These are phyloP conservation scores for Nitzschia sp. DNA, from an alignment of 108 stramenopile species.

Conservation along the genomic window DNA sequence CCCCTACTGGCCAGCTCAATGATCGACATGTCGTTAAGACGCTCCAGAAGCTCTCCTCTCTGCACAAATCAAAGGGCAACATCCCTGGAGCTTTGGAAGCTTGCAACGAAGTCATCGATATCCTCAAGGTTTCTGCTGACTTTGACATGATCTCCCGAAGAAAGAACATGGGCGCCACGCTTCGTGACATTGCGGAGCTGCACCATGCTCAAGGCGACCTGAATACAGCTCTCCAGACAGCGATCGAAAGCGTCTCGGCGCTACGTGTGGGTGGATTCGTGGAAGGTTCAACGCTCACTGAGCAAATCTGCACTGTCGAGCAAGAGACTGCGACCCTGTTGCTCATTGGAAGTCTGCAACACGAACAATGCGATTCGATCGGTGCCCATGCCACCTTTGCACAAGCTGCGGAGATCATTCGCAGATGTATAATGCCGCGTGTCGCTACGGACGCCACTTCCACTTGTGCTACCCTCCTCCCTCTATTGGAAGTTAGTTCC, in stretches of 20 bases:
- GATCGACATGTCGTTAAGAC: conserved; percentile 47
- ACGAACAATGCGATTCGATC: conserved; percentile 41
- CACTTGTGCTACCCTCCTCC: conserved; percentile 1
- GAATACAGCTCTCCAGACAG: conserved; percentile 20
- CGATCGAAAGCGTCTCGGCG: conserved; percentile 14
- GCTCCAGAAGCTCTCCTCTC: conserved; percentile 38
- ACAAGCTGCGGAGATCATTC: conserved; percentile 22
- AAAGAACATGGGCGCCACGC: conserved; percentile 17
- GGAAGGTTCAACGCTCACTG: background rate
- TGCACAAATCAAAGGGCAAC: conserved; percentile 49
- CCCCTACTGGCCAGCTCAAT: conserved; percentile 38
- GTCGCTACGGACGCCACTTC: background rate
- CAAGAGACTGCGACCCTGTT: conserved; percentile 22
- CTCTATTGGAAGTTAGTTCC: conserved; percentile 37
- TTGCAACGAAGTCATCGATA: conserved; percentile 27
- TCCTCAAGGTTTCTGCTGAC: conserved; percentile 31
- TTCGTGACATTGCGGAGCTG: conserved; percentile 42
- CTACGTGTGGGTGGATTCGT: background rate
- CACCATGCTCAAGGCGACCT: conserved; percentile 46
- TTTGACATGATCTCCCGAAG: conserved; percentile 20
- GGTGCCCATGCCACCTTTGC: conserved; percentile 26
- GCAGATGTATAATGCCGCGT: background rate
- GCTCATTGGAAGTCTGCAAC: conserved; percentile 43
- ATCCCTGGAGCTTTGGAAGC: conserved; percentile 36
- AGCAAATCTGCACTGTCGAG: conserved; percentile 15